phyloP scores from a whole-genome alignment of 371 early-diverging fungal genomes.

The Mucor racemosus region DNA sequence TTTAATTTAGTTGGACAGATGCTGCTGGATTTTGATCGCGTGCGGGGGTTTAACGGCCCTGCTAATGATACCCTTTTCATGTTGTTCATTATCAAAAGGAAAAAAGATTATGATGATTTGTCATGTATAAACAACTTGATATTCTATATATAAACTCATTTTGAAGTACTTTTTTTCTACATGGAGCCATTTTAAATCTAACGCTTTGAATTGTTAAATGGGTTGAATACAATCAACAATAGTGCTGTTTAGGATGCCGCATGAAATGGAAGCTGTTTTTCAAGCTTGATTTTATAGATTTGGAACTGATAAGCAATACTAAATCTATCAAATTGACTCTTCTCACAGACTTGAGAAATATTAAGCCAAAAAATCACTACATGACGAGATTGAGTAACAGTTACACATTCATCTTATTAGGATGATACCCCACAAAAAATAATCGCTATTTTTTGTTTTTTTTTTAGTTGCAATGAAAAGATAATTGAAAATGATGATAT shows the following conservation, averaged over 20 bases:
- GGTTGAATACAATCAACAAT: too few relatives aligned
- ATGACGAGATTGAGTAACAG: constrained; percentile 3
- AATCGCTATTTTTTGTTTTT: too few relatives aligned
- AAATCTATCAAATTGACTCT: background rate
- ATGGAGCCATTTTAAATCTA: too few relatives aligned
- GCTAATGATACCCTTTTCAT: too few relatives aligned
- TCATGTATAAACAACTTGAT: background rate
- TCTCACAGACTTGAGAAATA: background rate
- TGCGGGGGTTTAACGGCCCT: background rate
- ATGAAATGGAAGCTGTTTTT: background rate
- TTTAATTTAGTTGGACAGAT: background rate
- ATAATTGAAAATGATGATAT: too few relatives aligned
- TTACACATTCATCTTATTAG: background rate
- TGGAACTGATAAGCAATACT: background rate
- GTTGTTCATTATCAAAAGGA: too few relatives aligned
- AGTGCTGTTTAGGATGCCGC: background rate
- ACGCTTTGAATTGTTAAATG: too few relatives aligned
- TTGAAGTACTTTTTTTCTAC: too few relatives aligned
- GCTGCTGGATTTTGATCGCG: background rate
- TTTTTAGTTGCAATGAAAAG: background rate
- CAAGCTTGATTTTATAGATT: background rate
- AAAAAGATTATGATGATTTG: background rate
- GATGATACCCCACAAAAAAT: background rate
- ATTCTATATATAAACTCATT: too few relatives aligned
- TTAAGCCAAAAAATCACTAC: background rate